A percentile compares a stretch with the other conserved stretches of the same genome.
These are phyloP conservation scores for Fusarium musae DNA, from an alignment of 2,329 filamentous ascomycete species.

Conservation along the genomic window DNA sequence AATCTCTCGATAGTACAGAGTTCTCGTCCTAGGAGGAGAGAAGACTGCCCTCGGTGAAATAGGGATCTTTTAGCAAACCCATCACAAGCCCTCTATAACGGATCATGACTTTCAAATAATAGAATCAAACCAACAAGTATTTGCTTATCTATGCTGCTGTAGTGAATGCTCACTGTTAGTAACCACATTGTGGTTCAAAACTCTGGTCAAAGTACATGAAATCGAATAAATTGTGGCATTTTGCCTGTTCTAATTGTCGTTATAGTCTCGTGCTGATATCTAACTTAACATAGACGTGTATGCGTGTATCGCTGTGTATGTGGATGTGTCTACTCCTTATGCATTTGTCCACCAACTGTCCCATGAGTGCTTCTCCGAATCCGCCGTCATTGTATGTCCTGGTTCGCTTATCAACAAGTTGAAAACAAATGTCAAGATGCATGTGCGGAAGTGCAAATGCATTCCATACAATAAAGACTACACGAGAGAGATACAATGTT, in stretches of 20 bases:
- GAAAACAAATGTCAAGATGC: constrained; percentile 7
- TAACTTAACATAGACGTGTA: constrained; percentile 10
- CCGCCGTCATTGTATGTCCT: constrained; percentile 11
- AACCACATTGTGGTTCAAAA: neutral
- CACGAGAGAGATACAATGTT: neutral
- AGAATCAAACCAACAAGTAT: neutral
- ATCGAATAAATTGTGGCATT: constrained; percentile 1
- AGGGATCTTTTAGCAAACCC: neutral
- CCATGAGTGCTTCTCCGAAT: neutral
- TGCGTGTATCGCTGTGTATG: constrained; percentile 13
- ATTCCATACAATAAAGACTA: neutral
- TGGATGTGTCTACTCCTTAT: constrained; percentile 3
- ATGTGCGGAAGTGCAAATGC: neutral
- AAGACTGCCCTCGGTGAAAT: neutral
- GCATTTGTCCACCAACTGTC: constrained; percentile 7
- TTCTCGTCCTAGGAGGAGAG: neutral
- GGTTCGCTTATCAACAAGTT: constrained; percentile 1
- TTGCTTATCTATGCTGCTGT: neutral
- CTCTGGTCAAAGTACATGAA: neutral
- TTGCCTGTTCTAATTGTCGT: constrained; percentile 13
- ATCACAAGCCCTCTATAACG: neutral
- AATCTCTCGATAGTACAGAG: constrained; percentile 20
- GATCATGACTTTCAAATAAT: neutral
- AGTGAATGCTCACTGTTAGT: neutral
- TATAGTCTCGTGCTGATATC: constrained; percentile 7